Evolutionary conservation across 441 rosid species (phyloP), one percentile per base, ranked within the genome.

Genomic region (Corymbia calophylla): DNA sequence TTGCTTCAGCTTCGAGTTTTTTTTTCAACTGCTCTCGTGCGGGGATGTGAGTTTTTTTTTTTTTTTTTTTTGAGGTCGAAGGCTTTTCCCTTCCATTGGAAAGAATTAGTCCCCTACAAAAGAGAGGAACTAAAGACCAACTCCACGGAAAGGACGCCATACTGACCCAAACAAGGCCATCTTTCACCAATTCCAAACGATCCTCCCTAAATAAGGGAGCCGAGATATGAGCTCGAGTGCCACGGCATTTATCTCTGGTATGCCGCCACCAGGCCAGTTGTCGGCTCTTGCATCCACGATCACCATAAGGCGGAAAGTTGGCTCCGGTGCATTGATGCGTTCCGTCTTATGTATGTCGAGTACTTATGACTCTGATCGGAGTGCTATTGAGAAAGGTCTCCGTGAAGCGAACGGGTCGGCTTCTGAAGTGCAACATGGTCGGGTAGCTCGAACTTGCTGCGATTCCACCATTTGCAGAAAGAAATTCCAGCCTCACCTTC

Each of bases 401-500:
- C 1, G 84, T 73, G 19, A 89, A 48, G 5, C 91, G 92, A 70
- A 92, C 53, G 48, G 94, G 87, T 73, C 89, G 90, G 92, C 93
- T 93, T 92, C 92, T 93, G 90, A 90, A 93, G 70, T 89, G 86
- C 32, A 94, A 49, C 89, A 93, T 91, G 66, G 93, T 88, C 29
- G 93, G 92, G 27, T 86, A 82, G 31, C 92, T 92, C 49, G 92
- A 87, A 88, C 92, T 91, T 29, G 86, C 73, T 4, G 89, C 93
- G 17, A 91, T 89, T 80, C 89, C 93, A 92, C 91, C 94, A 16
- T 19, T 92, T 89, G 91, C 90, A 18, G 95, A 90, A 35, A 92
- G 84, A 88, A 92, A 91, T 60, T 94, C 94, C 53, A 94, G 91
- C 88, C 92, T 93, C 89, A 93, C 91, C 91, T 90, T 18, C 49